A percentile compares a stretch with the other conserved stretches of the same genome.
Evolutionary conservation across 2,329 filamentous ascomycete genomes (phyloP).

Genomic region (Didymella lethalis): DNA sequence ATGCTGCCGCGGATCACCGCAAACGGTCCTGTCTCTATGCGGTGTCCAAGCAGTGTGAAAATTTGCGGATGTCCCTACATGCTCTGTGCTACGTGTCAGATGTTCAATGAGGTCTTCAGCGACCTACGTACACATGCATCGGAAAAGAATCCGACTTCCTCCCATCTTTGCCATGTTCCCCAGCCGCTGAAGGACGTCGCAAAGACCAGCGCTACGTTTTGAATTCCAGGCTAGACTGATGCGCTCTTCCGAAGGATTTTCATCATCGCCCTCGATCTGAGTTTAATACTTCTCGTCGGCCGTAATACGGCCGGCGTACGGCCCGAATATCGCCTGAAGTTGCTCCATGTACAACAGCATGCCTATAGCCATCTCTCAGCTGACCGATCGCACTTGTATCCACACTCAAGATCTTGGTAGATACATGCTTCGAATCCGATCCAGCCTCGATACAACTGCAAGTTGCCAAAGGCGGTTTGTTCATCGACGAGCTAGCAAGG

Average conservation of each 20-base stretch:
- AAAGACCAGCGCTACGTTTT: slow-evolving; percentile 10
- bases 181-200: slow-evolving; percentile 4
- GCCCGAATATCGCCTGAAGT: slow-evolving; percentile 6
- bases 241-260: slow-evolving; percentile 3
- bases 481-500: neutral
- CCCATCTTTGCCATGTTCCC: slow-evolving; percentile 10
- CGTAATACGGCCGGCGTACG: slow-evolving; percentile 12
- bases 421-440: slow-evolving; percentile 1
- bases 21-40: slow-evolving; percentile 6
- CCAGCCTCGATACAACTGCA: slow-evolving; percentile 12
- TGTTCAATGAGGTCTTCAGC: slow-evolving; percentile 5
- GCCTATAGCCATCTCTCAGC: neutral
- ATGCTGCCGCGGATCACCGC: slow-evolving; percentile 4
- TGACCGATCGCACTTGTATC: slow-evolving; percentile 11
- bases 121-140: slow-evolving; percentile 7
- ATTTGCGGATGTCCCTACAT: slow-evolving; percentile 21
- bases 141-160: slow-evolving; percentile 4
- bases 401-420: slow-evolving; percentile 7
- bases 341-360: slow-evolving; percentile 6
- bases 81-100: slow-evolving; percentile 22
- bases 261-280: neutral
- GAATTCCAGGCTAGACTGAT: slow-evolving; percentile 4
- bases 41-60: slow-evolving; percentile 17
- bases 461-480: slow-evolving; percentile 7
- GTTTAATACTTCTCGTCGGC: slow-evolving; percentile 9